Conservation (phyloP, 2,329 filamentous ascomycete genomes). For the Bipolaris oryzae region DNA sequence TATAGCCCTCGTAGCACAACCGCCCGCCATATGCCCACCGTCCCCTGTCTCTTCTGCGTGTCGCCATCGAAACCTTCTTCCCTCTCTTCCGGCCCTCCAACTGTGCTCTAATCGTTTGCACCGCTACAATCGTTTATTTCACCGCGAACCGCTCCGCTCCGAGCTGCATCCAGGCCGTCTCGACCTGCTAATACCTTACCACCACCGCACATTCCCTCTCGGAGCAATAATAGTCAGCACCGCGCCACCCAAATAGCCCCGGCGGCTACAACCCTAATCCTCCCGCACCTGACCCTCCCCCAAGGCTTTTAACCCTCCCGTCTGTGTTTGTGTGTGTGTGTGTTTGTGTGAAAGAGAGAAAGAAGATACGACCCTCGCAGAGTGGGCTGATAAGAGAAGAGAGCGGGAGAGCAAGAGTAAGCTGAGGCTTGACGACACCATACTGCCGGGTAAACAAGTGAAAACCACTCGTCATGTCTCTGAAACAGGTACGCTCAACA, state of each 20-base stretch:
- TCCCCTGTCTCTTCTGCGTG: slow-evolving; percentile 38
- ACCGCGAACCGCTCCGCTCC: slow-evolving; percentile 9
- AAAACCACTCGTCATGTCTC: slow-evolving; percentile 53
- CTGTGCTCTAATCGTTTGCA: slow-evolving; percentile 32
- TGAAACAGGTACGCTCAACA: slow-evolving; percentile 52
- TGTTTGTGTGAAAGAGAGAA: slow-evolving; percentile 8
- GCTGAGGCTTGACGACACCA: slow-evolving; percentile 49
- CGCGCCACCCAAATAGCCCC: slow-evolving; percentile 31
- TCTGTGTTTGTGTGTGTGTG: slow-evolving; percentile 12
- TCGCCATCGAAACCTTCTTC: slow-evolving; percentile 37
- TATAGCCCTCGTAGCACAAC: slow-evolving; percentile 39
- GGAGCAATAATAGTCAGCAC: slow-evolving; percentile 22
- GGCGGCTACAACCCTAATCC: slow-evolving; percentile 37
- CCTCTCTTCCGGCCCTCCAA: slow-evolving; percentile 27
- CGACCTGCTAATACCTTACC: slow-evolving; percentile 23
- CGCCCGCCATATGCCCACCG: slow-evolving; percentile 43
- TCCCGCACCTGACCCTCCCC: slow-evolving; percentile 12
- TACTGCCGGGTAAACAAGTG: slow-evolving; percentile 48
- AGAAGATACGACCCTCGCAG: slow-evolving; percentile 27
- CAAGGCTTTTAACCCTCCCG: slow-evolving; percentile 23
- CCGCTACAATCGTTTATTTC: slow-evolving; percentile 26
- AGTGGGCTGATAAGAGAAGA: slow-evolving; percentile 33
- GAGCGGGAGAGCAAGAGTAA: slow-evolving; percentile 9
- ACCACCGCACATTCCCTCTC: slow-evolving; percentile 12
- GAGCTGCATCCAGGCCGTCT: slow-evolving; percentile 11